Conservation (phyloP, 257 asterid genomes). For the Nicotiana tomentosiformis region DNA sequence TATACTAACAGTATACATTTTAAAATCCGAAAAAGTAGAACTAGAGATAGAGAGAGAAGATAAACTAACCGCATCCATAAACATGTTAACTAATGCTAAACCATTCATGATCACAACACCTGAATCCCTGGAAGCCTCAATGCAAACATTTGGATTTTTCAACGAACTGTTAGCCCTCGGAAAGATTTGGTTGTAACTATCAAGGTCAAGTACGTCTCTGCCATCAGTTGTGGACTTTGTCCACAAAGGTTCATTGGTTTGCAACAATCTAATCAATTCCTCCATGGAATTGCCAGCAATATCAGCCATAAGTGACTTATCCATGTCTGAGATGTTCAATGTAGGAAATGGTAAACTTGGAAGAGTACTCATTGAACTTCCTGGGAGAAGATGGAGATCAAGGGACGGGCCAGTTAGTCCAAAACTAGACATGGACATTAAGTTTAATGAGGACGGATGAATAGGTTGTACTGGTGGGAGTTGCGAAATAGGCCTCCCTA, state of each 20-base stretch:
- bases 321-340: constrained; percentile 59
- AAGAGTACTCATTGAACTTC: constrained; percentile 30
- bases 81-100: constrained; percentile 65
- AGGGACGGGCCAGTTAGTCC: constrained; percentile 65
- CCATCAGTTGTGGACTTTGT: constrained; percentile 50
- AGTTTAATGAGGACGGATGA: constrained; percentile 71
- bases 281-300: constrained; percentile 69
- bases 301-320: constrained; percentile 83
- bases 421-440: constrained; percentile 61
- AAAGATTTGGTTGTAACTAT: constrained; percentile 48
- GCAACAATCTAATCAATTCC: constrained; percentile 69
- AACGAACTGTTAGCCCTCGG: constrained; percentile 51
- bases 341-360: constrained; percentile 34
- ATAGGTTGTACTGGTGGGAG: constrained; percentile 83
- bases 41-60: neutral
- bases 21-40: neutral
- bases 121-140: constrained; percentile 71
- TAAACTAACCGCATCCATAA: constrained; percentile 63
- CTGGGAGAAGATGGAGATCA: constrained; percentile 78
- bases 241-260: constrained; percentile 76
- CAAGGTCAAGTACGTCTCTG: constrained; percentile 58
- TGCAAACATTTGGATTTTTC: constrained; percentile 51
- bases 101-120: constrained; percentile 84
- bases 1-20: too few relatives aligned
- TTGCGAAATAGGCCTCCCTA: constrained; percentile 91